Evolutionary conservation across 495 filamentous ascomycete species (phyloP), one percentile per base, ranked within the genome.

Genomic region (Viridothelium virens): DNA sequence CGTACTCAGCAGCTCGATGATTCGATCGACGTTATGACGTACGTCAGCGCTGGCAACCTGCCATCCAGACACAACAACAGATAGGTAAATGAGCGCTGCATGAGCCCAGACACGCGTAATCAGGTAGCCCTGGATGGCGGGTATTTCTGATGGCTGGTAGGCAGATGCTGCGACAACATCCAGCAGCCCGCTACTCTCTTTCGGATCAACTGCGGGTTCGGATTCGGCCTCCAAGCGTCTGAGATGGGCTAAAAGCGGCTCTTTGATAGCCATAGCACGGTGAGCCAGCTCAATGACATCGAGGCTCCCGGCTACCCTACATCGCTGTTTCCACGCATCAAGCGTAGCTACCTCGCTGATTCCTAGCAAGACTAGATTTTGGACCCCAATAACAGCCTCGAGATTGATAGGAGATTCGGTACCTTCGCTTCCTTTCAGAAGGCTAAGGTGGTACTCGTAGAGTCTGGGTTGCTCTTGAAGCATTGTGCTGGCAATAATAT

Each of bases 41-140:
- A 82, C 74, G 59, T 80, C 79, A 4, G 63, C 62, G 56, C 70
- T 76, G 0, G 76, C 75, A 7, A 79, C 79, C 70, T 85, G 81
- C 81, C 81, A 85, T 41, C 83, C 83, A 11, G 78, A 81, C 1
- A 83, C 75, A 6, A 84, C 81, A 18, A 82, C 74, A 38, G 61
- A 75, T 16, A 83, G 74, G 66, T 83, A 85, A 10, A 81, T 65
- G 11, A 83, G 71, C 5, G 79, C 76, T 5, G 79, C 79, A 61
- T 82, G 78, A 1, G 74, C 79, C 82, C 82, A 85, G 41, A 81
- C 73, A 39, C 66, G 71, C 1, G 78, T 77, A 31, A 75, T 66
- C 34, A 74, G 65, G 33, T 62, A 33, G 56, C 25, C 69, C 34
- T 68, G 66, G 37, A 12, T 69, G 48, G 37, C 67, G 48, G 36